Evolutionary conservation across 345 rosid species (phyloP).

Genomic region (Brassica juncea): DNA sequence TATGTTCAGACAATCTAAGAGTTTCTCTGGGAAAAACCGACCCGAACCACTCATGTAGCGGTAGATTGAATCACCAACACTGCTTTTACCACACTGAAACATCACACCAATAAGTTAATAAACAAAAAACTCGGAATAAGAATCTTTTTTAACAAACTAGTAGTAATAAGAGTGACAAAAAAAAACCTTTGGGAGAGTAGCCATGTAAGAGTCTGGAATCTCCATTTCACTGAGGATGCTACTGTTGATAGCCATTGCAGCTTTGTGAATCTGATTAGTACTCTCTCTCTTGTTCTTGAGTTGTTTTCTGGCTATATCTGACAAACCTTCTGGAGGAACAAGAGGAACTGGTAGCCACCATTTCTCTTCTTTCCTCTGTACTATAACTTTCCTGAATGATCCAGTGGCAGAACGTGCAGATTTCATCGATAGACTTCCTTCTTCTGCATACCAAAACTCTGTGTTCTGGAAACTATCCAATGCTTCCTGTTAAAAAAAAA

Average conservation of each 20-base stretch:
- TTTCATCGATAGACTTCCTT: conserved; percentile 72
- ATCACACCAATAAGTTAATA: background rate
- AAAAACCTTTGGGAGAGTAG: conserved; percentile 77
- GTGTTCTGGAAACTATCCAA: conserved; percentile 72
- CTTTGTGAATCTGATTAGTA: conserved; percentile 89
- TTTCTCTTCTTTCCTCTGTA: conserved; percentile 83
- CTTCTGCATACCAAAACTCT: conserved; percentile 95
- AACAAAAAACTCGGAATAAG: background rate
- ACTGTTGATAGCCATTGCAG: conserved; percentile 90
- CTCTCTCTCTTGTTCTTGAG: conserved; percentile 67
- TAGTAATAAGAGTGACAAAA: background rate
- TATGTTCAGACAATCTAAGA: conserved; percentile 83
- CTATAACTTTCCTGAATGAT: conserved; percentile 67
- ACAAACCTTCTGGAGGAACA: conserved; percentile 70
- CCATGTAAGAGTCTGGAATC: conserved; percentile 79
- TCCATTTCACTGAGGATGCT: conserved; percentile 85
- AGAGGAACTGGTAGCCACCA: conserved; percentile 99
- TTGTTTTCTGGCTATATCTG: conserved; percentile 76
- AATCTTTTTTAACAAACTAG: background rate
- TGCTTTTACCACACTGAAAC: conserved; percentile 85
- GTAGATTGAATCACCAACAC: conserved; percentile 84
- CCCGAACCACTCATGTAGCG: conserved; percentile 74
- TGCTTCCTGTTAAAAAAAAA: conserved; percentile 62
- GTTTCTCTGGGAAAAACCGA: conserved; percentile 76
- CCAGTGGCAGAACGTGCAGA: conserved; percentile 61